These are phyloP conservation scores for Mikania micrantha DNA, from an alignment of 129 eudicot species.

Conservation along the genomic window DNA sequence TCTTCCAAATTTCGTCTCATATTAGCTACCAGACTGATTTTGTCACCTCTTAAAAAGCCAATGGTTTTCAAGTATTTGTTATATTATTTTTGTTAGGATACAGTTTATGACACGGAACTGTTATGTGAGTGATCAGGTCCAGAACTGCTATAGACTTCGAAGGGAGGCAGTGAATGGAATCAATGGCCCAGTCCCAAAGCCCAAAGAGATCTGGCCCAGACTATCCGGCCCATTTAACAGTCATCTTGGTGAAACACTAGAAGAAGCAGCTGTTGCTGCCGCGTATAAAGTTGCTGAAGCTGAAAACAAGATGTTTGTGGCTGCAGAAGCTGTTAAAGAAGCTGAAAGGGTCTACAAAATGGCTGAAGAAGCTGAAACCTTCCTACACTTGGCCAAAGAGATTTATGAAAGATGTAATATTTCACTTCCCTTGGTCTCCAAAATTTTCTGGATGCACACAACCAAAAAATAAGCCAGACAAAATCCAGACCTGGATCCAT, in stretches of 20 bases:
- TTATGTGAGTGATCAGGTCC: constrained; percentile 39
- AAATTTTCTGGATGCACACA: neutral
- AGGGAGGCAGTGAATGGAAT: constrained; percentile 28
- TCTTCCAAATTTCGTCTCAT: neutral
- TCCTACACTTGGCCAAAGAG: constrained; percentile 47
- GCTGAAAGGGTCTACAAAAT: constrained; percentile 57
- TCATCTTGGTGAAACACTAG: constrained; percentile 47
- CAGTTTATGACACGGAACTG: constrained; percentile 7
- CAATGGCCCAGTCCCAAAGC: constrained; percentile 34
- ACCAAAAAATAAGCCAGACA: neutral
- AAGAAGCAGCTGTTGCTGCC: constrained; percentile 57
- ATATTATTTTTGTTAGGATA: neutral
- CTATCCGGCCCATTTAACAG: constrained; percentile 26
- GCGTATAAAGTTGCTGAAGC: constrained; percentile 69
- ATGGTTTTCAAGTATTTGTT: neutral
- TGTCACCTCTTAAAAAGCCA: neutral
- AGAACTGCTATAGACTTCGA: constrained; percentile 51
- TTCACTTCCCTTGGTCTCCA: neutral
- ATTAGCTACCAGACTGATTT: neutral
- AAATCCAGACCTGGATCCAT: neutral
- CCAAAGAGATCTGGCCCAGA: constrained; percentile 37
- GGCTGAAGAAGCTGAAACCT: constrained; percentile 63
- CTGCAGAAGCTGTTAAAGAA: constrained; percentile 78
- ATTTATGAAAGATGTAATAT: constrained; percentile 57
- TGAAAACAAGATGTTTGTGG: constrained; percentile 63